Evolutionary conservation across 306 rosid species (phyloP).

Genomic region (Adenanthera pavonina): DNA sequence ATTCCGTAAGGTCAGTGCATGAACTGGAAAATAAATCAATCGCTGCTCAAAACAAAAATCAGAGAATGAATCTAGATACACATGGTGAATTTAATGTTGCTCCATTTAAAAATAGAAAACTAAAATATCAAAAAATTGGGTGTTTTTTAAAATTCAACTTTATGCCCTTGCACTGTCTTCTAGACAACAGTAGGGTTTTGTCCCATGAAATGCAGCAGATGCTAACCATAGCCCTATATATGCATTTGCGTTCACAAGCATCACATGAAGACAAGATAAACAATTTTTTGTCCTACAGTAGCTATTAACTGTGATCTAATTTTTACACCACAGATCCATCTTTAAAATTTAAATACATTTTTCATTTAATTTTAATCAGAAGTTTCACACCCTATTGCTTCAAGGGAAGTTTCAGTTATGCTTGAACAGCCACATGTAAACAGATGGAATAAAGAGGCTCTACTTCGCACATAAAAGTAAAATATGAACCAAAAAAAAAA

Average conservation of each 20-base stretch:
- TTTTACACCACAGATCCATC: neutral
- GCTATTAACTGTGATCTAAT: neutral
- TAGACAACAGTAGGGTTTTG: no score
- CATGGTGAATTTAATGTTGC: neutral
- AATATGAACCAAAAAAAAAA: no score
- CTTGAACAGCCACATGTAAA: no score
- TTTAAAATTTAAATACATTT: neutral
- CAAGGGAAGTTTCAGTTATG: no score
- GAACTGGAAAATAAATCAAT: conserved; percentile 13
- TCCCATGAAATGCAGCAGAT: no score
- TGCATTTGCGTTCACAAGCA: neutral
- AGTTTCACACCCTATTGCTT: no score
- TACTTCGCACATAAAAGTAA: no score
- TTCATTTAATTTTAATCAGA: no score
- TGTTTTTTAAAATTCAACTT: no score
- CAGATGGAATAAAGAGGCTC: no score
- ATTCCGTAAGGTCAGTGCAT: conserved; percentile 7
- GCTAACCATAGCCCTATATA: no score
- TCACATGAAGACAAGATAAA: neutral
- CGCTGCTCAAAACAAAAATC: neutral
- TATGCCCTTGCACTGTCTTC: no score
- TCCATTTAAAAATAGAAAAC: conserved; percentile 8
- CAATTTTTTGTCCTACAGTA: neutral
- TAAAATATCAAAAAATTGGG: neutral
- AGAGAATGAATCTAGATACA: neutral